A percentile compares a stretch with the other conserved stretches of the same genome.
Evolutionary conservation across 306 rosid genomes (phyloP).

Genomic region (Sphenostylis stenocarpa): DNA sequence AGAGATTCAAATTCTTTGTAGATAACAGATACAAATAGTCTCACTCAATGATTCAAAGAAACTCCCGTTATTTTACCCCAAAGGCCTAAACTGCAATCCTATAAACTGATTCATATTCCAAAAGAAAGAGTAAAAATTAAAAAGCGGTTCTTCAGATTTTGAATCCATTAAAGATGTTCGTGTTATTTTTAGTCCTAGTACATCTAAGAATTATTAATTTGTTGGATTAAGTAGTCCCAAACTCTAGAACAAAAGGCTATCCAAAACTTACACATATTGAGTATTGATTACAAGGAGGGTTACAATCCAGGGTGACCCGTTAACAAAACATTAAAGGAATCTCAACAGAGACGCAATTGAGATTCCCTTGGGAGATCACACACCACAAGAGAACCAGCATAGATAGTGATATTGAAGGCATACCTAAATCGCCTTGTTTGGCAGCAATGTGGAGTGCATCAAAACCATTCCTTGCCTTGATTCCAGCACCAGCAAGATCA

Average conservation of each 20-base stretch:
- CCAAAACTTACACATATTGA: neutral
- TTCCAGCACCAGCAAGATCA: slow-evolving; percentile 78
- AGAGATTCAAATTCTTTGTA: neutral
- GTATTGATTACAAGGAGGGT: neutral
- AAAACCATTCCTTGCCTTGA: slow-evolving; percentile 85
- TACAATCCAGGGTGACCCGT: neutral
- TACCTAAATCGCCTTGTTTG: slow-evolving; percentile 93
- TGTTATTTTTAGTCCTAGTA: neutral
- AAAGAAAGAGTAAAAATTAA: neutral
- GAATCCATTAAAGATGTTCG: neutral
- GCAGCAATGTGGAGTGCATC: slow-evolving; percentile 99
- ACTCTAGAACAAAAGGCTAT: neutral
- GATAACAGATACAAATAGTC: neutral
- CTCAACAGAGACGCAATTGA: neutral
- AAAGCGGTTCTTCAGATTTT: neutral
- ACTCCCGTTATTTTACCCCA: neutral
- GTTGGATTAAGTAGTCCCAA: neutral
- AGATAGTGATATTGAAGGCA: neutral
- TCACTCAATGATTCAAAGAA: neutral
- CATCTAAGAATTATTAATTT: neutral
- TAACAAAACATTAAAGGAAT: neutral
- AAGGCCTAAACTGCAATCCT: neutral
- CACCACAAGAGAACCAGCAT: slow-evolving; percentile 18
- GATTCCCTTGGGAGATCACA: neutral
- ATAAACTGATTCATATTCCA: neutral